phyloP scores from a whole-genome alignment of 1,139 yeast genomes.

The Saccharomyces hybrid region DNA sequence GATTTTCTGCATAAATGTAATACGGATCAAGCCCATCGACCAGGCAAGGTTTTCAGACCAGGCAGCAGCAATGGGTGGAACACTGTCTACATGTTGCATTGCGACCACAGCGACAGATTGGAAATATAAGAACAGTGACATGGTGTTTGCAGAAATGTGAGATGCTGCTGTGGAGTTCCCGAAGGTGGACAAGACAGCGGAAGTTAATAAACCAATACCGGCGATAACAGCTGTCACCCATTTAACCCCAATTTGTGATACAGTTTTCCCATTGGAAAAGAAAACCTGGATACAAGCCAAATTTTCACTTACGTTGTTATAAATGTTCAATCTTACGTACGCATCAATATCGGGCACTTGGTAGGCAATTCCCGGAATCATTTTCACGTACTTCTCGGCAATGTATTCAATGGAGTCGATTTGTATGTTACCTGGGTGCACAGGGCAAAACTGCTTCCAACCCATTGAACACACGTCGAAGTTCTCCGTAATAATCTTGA shows the following conservation, averaged over 20 bases:
- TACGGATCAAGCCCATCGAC: constrained; percentile 76
- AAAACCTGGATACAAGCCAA: constrained; percentile 65
- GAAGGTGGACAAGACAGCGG: constrained; percentile 63
- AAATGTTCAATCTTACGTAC: constrained; percentile 47
- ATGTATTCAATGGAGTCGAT: constrained; percentile 60
- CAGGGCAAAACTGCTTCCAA: constrained; percentile 79
- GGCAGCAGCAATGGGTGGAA: constrained; percentile 74
- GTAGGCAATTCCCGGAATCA: constrained; percentile 67
- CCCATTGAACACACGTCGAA: constrained; percentile 49
- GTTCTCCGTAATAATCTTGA: constrained; percentile 46
- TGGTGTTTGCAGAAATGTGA: constrained; percentile 69
- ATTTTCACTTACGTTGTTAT: constrained; percentile 34
- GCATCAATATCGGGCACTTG: constrained; percentile 77
- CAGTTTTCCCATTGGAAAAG: constrained; percentile 68
- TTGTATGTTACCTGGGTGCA: constrained; percentile 63
- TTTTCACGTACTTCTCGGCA: constrained; percentile 38
- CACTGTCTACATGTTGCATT: constrained; percentile 65
- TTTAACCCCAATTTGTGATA: constrained; percentile 67
- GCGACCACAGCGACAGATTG: constrained; percentile 69
- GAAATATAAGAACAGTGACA: constrained; percentile 67
- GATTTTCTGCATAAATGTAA: constrained; percentile 64
- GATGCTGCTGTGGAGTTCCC: constrained; percentile 81
- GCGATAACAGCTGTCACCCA: constrained; percentile 84
- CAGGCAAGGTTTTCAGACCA: constrained; percentile 81
- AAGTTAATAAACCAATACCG: constrained; percentile 61